Evolutionary conservation across 2,329 filamentous ascomycete genomes (phyloP), one percentile per base, ranked within the genome.

Genomic region (Ceratocystis harringtonii): DNA sequence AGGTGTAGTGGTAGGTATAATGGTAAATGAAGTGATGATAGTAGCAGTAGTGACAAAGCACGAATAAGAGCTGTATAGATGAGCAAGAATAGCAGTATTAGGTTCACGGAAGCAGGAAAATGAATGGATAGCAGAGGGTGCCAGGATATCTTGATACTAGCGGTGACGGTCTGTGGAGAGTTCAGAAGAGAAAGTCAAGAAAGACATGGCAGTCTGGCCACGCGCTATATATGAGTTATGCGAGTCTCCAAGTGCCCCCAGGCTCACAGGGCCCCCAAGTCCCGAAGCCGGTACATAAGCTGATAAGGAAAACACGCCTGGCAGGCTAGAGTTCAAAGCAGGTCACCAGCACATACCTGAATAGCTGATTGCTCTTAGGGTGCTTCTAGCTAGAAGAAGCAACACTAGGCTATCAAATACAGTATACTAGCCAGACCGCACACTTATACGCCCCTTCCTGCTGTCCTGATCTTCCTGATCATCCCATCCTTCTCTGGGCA

Each of bases 1-100:
- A 22, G 32, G 66, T 28, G 64, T 66, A 64, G 22, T 68, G 61
- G 61, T 19, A 8, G 62, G 65, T 36, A 45, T 63, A 41, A 28
- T 55, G 44, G 36, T 43, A 22, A 10, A 19, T 48, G 45, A 22
- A 15, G 19, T 30, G 22, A 15, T 7, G 1, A 55, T 30, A 22
- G 36, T 36, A 43, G 22, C 28, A 50, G 41, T 62, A 50, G 22
- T 45, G 61, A 17, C 28, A 43, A 41, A 22, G 10, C 32, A 62
- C 10, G 10, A 15, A 15, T 41, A 10, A 12, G 32, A 36, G 32
- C 32, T 36, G 32, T 36, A 4, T 41, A 41, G 36, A 41, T 41
- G 36, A 5, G 12, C 4, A 41, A 5, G 12, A 41, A 41, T 5
- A 41, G 4, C 36, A 12, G 12, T 41, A 12, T 41, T 41, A 15